Base-by-base conservation (phyloP, 495 filamentous ascomycete genomes). In the Sordaria brevicollis region DNA sequence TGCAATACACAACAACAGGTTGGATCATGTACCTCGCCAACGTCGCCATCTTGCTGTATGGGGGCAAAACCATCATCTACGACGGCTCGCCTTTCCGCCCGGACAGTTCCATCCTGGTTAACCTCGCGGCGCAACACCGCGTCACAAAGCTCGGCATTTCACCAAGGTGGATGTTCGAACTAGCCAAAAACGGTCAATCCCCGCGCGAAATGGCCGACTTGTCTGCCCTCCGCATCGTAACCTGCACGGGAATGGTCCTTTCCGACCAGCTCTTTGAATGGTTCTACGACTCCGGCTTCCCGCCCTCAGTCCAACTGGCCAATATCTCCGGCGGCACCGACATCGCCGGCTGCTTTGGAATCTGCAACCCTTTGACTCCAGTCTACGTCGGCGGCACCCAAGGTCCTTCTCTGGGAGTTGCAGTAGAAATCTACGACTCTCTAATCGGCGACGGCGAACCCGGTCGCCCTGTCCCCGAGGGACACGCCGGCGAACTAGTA, bases 11-110 rank as follows among this genome's bases (percentile, higher is more conserved):
- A 17, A 89, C 86, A 54, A 92, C 89, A 0, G 91, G 92, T 6
- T 94, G 92, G 92, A 93, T 94, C 74, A 94, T 94, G 91, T 94
- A 94, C 77, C 78, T 92, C 35, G 76, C 84, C 21, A 83, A 82
- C 65, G 78, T 90, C 19, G 78, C 79, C 35, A 78, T 79, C 3
- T 80, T 93, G 15, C 74, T 89, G 0, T 74, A 78, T 31, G 90
- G 91, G 8, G 82, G 82, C 0, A 82, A 86, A 35, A 77, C 86
- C 9, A 76, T 94, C 62, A 76, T 93, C 6, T 94, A 93, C 77
- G 92, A 94, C 76, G 91, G 92, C 15, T 90, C 87, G 4, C 92
- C 91, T 5, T 93, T 94, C 77, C 79, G 87, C 66, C 91, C 91
- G 1, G 84, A 89, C 73, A 76, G 86, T 8, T 80, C 75, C 38